Conservation (phyloP, 2,329 filamentous ascomycete genomes). For the Geosmithia flava region DNA sequence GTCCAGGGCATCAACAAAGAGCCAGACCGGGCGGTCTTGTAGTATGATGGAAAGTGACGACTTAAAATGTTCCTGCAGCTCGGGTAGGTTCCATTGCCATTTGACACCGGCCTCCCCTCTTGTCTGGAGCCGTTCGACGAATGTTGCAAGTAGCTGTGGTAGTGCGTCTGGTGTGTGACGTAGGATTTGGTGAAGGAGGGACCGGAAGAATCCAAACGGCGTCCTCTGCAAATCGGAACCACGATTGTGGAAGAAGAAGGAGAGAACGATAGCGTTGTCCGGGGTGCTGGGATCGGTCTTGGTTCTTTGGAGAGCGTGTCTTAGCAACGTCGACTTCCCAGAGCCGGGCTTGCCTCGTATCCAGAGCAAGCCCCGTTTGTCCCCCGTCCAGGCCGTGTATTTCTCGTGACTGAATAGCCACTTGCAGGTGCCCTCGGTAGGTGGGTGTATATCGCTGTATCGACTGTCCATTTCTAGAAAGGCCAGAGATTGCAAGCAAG, state of each 20-base stretch:
- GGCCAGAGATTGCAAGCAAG: neutral
- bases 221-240: slow-evolving; percentile 17
- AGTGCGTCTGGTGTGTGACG: slow-evolving; percentile 9
- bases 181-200: slow-evolving; percentile 19
- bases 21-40: slow-evolving; percentile 6
- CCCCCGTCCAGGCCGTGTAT: neutral
- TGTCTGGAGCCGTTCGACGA: slow-evolving; percentile 2
- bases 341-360: neutral
- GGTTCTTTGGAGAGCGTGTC: neutral
- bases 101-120: slow-evolving; percentile 2
- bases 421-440: neutral
- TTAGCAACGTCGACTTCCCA: neutral
- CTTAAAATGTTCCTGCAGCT: slow-evolving; percentile 3
- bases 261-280: slow-evolving; percentile 8
- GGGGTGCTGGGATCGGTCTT: no score
- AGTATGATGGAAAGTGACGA: slow-evolving; percentile 9
- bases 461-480: neutral
- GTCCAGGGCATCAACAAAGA: slow-evolving; percentile 22
- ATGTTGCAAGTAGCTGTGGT: slow-evolving; percentile 7
- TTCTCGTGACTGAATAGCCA: neutral
- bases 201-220: slow-evolving; percentile 18
- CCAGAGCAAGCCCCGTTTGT: slow-evolving; percentile 1
- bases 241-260: slow-evolving; percentile 23
- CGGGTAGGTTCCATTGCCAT: neutral
- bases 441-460: neutral